Evolutionary conservation across 2,329 filamentous ascomycete species (phyloP).

Genomic region (Stylonectria norvegica): DNA sequence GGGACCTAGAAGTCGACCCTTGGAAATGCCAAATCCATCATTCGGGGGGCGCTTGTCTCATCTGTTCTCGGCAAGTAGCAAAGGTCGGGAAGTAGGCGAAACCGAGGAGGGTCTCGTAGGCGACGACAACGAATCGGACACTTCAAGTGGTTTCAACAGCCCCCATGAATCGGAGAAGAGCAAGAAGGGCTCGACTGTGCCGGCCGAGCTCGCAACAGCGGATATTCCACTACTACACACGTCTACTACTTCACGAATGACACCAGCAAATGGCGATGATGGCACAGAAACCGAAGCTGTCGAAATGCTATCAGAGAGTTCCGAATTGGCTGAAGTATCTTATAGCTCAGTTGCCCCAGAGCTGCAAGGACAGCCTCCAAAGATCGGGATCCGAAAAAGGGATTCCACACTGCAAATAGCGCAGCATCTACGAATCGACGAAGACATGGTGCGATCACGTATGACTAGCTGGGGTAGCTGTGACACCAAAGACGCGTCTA

Average conservation of each 20-base stretch:
- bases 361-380: constrained; percentile 14
- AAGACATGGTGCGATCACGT: constrained; percentile 12
- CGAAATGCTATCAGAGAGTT: neutral
- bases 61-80: constrained; percentile 16
- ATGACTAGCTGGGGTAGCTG: constrained; percentile 14
- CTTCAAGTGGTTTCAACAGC: neutral
- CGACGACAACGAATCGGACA: constrained; percentile 7
- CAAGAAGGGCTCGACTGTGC: neutral
- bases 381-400: constrained; percentile 19
- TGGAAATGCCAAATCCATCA: constrained; percentile 10
- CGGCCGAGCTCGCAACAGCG: too few species aligned
- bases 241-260: too few species aligned
- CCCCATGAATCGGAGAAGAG: neutral
- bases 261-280: neutral
- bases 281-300: too few species aligned
- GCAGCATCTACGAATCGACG: constrained; percentile 20
- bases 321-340: neutral
- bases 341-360: constrained; percentile 33
- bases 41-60: constrained; percentile 19
- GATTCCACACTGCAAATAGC: constrained; percentile 20
- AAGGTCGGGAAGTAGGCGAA: neutral
- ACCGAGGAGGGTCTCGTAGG: constrained; percentile 12
- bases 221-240: too few species aligned
- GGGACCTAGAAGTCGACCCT: neutral
- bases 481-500: constrained; percentile 2